Conservation (phyloP, 345 rosid species). For the Syzygium aqueum region DNA sequence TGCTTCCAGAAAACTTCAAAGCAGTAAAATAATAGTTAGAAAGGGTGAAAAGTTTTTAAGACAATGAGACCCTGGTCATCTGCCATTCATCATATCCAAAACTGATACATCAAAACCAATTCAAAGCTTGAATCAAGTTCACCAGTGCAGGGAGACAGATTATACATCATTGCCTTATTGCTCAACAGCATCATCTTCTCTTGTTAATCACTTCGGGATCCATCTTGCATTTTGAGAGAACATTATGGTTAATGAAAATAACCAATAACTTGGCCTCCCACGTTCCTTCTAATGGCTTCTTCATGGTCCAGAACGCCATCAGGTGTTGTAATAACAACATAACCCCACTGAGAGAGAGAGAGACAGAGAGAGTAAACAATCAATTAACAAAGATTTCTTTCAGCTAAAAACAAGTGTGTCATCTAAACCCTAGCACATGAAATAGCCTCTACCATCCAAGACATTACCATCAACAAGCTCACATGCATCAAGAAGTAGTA, state of each 20-base stretch:
- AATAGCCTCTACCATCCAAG: not conserved
- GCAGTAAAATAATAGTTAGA: not conserved
- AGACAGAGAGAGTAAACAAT: not conserved
- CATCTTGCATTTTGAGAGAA: not conserved
- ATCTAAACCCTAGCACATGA: not conserved
- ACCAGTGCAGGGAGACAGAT: not conserved
- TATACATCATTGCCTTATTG: not conserved
- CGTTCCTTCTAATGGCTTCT: constrained; percentile 66
- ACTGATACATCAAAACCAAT: not conserved
- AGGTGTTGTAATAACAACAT: constrained; percentile 81
- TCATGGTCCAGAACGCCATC: constrained; percentile 96
- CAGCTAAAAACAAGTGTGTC: not conserved
- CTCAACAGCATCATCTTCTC: not conserved
- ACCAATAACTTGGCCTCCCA: constrained; percentile 93
- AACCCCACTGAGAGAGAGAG: constrained; percentile 66
- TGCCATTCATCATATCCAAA: not conserved
- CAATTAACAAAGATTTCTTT: not conserved
- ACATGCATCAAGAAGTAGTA: not conserved
- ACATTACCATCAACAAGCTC: not conserved
- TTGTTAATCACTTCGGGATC: not conserved
- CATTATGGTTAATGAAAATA: constrained; percentile 49
- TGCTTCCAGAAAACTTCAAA: not conserved
- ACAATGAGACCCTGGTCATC: not conserved
- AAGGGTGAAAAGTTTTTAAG: not conserved
- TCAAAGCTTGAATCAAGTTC: not conserved